Evolutionary conservation across 768 basidiomycete genomes (phyloP).

Genomic region (Pleurotus citrinopileatus): DNA sequence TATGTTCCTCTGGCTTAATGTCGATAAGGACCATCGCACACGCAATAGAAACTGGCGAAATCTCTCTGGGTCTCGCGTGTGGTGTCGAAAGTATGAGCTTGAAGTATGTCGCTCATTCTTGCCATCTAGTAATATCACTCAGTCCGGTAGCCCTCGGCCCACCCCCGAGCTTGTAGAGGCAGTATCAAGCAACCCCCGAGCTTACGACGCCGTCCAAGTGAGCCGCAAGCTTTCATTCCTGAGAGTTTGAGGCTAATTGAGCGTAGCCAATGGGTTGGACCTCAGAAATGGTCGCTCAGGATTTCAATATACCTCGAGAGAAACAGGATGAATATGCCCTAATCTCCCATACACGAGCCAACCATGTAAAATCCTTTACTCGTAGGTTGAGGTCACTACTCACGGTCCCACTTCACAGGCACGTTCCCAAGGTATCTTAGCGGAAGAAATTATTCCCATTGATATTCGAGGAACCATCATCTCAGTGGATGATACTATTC

Average conservation of each 20-base stretch:
- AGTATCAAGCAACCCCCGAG: constrained; percentile 58
- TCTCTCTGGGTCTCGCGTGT: constrained; percentile 81
- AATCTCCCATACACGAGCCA: constrained; percentile 82
- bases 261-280: constrained; percentile 93
- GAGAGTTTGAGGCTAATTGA: not conserved
- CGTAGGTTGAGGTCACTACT: not conserved
- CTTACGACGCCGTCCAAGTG: constrained; percentile 77
- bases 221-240: constrained; percentile 9
- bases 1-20: constrained; percentile 94
- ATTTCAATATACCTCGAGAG: constrained; percentile 72
- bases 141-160: constrained; percentile 56
- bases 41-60: constrained; percentile 79
- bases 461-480: constrained; percentile 65
- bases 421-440: constrained; percentile 66
- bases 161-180: constrained; percentile 62
- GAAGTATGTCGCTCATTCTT: constrained; percentile 44
- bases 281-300: constrained; percentile 84
- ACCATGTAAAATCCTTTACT: constrained; percentile 36
- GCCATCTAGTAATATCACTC: constrained; percentile 1
- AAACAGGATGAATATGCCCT: constrained; percentile 90
- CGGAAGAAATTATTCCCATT: constrained; percentile 87
- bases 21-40: constrained; percentile 91
- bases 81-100: constrained; percentile 83
- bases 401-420: constrained; percentile 39
- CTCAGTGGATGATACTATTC: constrained; percentile 83